Conservation (phyloP, 495 filamentous ascomycete genomes). For the Tuber calosporum region DNA sequence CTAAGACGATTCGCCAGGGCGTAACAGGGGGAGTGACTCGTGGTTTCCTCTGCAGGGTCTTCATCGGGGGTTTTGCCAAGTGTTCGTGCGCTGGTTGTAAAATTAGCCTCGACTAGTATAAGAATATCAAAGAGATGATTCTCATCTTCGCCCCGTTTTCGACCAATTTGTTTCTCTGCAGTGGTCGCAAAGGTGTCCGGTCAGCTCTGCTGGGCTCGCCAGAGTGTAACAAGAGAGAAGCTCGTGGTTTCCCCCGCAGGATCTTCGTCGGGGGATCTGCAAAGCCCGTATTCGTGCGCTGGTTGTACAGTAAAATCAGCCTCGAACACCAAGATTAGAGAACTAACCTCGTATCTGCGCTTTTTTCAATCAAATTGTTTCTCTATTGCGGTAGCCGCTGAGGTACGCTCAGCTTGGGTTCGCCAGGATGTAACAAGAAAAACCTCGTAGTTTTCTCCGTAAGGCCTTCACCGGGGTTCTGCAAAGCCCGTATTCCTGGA, state of each 20-base stretch:
- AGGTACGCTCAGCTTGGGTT: no score
- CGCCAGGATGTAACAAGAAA: background rate
- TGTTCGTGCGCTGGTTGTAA: background rate
- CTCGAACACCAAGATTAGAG: background rate
- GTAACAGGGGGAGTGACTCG: background rate
- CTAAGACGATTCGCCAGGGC: background rate
- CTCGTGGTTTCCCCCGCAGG: background rate
- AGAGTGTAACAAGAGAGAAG: background rate
- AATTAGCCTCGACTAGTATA: background rate
- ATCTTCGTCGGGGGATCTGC: background rate
- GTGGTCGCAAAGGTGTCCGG: background rate
- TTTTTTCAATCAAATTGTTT: background rate
- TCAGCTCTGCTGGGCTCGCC: background rate
- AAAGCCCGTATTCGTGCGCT: background rate
- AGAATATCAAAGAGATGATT: background rate
- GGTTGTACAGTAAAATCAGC: background rate
- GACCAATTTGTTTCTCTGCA: background rate
- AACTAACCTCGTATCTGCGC: background rate
- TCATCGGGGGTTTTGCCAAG: background rate
- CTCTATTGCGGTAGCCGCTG: background rate
- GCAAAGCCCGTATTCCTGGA: background rate
- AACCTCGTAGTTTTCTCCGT: background rate
- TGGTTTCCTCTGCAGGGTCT: background rate
- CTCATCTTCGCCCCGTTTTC: background rate
- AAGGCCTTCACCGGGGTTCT: background rate